A percentile compares a stretch with the other conserved stretches of the same genome.
Evolutionary conservation across 2,329 filamentous ascomycete genomes (phyloP).

Genomic region (Sporothrix sp.): DNA sequence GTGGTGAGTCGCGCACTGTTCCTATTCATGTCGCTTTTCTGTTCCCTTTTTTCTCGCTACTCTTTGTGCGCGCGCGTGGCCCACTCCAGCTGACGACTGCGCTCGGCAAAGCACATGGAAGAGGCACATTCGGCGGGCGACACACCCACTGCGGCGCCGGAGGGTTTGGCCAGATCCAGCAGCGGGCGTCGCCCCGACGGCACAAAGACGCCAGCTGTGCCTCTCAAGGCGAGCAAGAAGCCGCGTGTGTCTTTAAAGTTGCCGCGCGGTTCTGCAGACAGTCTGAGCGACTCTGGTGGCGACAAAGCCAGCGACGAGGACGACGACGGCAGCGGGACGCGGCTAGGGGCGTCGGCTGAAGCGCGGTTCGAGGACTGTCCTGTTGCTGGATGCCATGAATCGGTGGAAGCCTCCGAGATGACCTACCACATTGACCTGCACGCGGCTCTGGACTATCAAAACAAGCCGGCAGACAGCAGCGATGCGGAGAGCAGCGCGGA

Average conservation of each 20-base stretch:
- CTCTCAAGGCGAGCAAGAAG: neutral
- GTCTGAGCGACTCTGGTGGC: too few species aligned
- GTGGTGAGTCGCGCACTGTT: constrained; percentile 22
- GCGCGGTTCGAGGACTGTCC: constrained; percentile 43
- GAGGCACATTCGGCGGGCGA: constrained; percentile 13
- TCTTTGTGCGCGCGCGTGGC: neutral
- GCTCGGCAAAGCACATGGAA: constrained; percentile 26
- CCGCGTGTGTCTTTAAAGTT: too few species aligned
- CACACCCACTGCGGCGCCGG: constrained; percentile 10
- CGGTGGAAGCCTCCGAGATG: constrained; percentile 42
- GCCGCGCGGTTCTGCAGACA: neutral
- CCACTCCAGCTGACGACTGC: neutral
- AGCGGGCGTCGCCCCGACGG: neutral
- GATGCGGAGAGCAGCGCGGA: neutral
- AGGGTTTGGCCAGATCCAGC: neutral
- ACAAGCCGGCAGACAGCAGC: constrained; percentile 5
- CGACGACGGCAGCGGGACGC: constrained; percentile 21
- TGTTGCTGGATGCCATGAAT: constrained; percentile 48
- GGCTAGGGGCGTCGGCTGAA: constrained; percentile 17
- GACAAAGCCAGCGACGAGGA: neutral
- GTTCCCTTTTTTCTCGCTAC: neutral
- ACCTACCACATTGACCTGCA: constrained; percentile 52
- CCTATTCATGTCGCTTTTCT: neutral
- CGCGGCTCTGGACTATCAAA: constrained; percentile 31
- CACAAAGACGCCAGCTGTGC: neutral